Evolutionary conservation across 2,329 filamentous ascomycete genomes (phyloP).

Genomic region (Fusarium burgessii): DNA sequence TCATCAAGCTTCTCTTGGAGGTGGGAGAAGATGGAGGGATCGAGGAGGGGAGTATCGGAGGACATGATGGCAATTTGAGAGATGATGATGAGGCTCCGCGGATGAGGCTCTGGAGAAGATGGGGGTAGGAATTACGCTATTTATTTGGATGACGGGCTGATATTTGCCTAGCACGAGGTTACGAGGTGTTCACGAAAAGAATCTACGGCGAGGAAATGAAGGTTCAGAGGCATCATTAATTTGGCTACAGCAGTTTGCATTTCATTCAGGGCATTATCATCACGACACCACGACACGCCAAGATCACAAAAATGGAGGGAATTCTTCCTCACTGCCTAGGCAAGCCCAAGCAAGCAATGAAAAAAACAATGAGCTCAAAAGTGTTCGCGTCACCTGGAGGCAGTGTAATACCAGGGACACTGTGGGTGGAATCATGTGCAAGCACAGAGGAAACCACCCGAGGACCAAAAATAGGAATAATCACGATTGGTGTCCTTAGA

Average conservation of each 20-base stretch:
- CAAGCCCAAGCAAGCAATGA: conserved; percentile 56
- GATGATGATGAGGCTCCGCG: conserved; percentile 35
- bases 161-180: conserved; percentile 12
- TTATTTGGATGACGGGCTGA: background rate
- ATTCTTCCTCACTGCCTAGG: conserved; percentile 60
- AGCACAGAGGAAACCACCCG: conserved; percentile 56
- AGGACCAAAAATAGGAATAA: conserved; percentile 76
- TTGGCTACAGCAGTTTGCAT: background rate
- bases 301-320: conserved; percentile 44
- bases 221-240: background rate
- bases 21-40: conserved; percentile 86
- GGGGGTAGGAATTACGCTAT: conserved; percentile 24
- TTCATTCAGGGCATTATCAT: too few relatives aligned
- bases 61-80: conserved; percentile 46
- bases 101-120: conserved; percentile 28
- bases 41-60: conserved; percentile 60
- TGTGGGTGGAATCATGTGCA: conserved; percentile 55
- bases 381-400: conserved; percentile 54
- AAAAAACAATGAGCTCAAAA: conserved; percentile 50
- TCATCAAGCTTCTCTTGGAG: conserved; percentile 92
- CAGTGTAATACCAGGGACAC: conserved; percentile 56
- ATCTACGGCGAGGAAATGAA: background rate
- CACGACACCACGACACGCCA: accelerated
- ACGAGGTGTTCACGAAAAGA: background rate
- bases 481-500: conserved; percentile 78